Conservation (phyloP, 768 basidiomycete species). For the Lactarius vividus region DNA sequence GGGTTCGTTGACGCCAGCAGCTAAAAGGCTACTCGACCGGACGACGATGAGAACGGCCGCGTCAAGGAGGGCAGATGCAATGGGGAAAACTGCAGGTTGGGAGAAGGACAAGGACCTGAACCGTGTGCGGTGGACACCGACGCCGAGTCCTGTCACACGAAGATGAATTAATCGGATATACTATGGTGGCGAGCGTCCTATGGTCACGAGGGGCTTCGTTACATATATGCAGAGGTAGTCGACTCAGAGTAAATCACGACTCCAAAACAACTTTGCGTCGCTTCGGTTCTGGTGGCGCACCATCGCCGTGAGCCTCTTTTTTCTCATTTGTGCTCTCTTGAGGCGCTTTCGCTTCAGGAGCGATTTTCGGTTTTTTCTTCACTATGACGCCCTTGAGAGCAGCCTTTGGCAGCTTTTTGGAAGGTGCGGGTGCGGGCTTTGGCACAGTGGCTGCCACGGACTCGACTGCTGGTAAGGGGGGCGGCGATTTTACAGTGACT, state of each 20-base stretch:
- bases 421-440: constrained; percentile 32
- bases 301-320: constrained; percentile 3
- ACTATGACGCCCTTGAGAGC: constrained; percentile 75
- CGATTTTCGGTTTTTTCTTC: constrained; percentile 65
- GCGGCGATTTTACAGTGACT: constrained; percentile 41
- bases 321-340: constrained; percentile 27
- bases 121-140: constrained; percentile 77
- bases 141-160: constrained; percentile 46
- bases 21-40: constrained; percentile 67
- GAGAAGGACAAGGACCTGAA: constrained; percentile 64
- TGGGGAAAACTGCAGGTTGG: constrained; percentile 60
- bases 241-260: constrained; percentile 15
- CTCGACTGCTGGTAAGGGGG: constrained; percentile 33
- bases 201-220: constrained; percentile 4
- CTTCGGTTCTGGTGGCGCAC: constrained; percentile 40
- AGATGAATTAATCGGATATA: constrained; percentile 16
- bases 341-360: constrained; percentile 17
- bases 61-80: constrained; percentile 61
- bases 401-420: constrained; percentile 65
- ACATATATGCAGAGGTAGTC: constrained; percentile 20
- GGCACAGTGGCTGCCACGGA: constrained; percentile 27
- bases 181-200: constrained; percentile 1
- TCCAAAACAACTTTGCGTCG: constrained; percentile 49
- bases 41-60: constrained; percentile 65
- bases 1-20: constrained; percentile 86